Conservation (phyloP, 805 yeast genomes). For the Candida boidinii region DNA sequence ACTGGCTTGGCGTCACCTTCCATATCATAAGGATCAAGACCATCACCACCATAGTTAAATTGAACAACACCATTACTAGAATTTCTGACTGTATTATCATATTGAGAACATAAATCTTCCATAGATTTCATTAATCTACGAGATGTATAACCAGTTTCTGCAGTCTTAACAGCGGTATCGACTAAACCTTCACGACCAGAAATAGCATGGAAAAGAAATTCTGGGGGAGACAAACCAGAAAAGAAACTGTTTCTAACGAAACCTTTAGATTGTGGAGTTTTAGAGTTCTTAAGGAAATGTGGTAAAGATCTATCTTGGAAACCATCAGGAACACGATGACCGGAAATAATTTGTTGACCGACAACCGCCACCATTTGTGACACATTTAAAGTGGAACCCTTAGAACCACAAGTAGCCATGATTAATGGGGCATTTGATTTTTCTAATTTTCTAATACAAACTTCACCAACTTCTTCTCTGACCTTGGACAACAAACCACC, state of each 20-base stretch:
- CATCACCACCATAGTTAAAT: constrained; percentile 97
- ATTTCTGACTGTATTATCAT: constrained; percentile 91
- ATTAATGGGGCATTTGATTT: constrained; percentile 90
- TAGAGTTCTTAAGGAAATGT: constrained; percentile 91
- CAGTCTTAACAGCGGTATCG: constrained; percentile 98
- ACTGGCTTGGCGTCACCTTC: constrained; percentile 98
- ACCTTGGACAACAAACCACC: constrained; percentile 95
- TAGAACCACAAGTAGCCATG: constrained; percentile 99
- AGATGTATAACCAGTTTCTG: constrained; percentile 98
- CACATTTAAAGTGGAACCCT: constrained; percentile 95
- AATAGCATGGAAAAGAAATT: constrained; percentile 95
- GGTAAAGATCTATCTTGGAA: constrained; percentile 98
- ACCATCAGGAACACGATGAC: constrained; percentile 99
- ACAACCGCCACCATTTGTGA: constrained; percentile 99
- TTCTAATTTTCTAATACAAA: constrained; percentile 87
- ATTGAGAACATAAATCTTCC: constrained; percentile 89
- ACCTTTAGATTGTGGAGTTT: constrained; percentile 97
- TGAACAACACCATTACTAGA: constrained; percentile 96
- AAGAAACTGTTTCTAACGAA: constrained; percentile 94
- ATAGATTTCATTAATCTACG: constrained; percentile 96
- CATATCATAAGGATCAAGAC: constrained; percentile 97
- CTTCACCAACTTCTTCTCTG: constrained; percentile 98
- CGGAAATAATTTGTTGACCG: constrained; percentile 97
- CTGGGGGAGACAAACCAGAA: constrained; percentile 93
- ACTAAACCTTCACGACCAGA: constrained; percentile 99